A percentile compares a stretch with the other conserved stretches of the same genome.
Conservation (phyloP, 192 early-diverging fungal genomes). For the Gigaspora rosea region DNA sequence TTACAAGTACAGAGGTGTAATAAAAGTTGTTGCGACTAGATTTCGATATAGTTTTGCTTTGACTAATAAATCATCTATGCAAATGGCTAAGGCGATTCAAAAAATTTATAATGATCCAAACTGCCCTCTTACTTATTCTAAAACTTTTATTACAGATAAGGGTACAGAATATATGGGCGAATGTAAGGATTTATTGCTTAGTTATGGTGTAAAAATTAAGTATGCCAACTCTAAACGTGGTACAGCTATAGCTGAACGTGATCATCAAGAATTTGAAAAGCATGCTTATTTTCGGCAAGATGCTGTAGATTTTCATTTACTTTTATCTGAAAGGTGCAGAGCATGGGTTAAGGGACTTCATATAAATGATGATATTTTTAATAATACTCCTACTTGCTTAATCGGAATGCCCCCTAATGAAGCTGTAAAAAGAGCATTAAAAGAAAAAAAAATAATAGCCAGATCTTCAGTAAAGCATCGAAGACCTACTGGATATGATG, state of each 20-base stretch:
- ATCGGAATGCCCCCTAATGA: slow-evolving; percentile 20
- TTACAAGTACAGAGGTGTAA: slow-evolving; percentile 4
- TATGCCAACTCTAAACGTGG: neutral
- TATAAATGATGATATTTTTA: slow-evolving; percentile 30
- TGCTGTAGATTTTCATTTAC: slow-evolving; percentile 26
- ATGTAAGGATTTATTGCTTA: slow-evolving; percentile 22
- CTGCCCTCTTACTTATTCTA: neutral
- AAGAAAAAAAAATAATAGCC: slow-evolving; percentile 19
- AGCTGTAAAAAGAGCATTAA: slow-evolving; percentile 26
- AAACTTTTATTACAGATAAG: neutral
- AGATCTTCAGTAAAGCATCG: neutral
- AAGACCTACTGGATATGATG: slow-evolving; percentile 8
- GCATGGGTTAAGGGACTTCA: slow-evolving; percentile 9
- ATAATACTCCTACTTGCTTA: slow-evolving; percentile 22
- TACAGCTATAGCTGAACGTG: too few species aligned
- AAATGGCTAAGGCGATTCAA: neutral
- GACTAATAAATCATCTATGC: neutral
- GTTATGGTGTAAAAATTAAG: slow-evolving; percentile 13
- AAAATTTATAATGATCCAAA: slow-evolving; percentile 23
- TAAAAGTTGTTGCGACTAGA: slow-evolving; percentile 11
- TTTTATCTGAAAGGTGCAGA: slow-evolving; percentile 15
- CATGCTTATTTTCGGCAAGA: slow-evolving; percentile 7
- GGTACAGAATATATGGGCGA: slow-evolving; percentile 5
- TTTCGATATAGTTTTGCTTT: neutral
- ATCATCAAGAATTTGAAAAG: too few species aligned